Conservation (phyloP, 345 rosid genomes). For the Bruguiera sexangula region DNA sequence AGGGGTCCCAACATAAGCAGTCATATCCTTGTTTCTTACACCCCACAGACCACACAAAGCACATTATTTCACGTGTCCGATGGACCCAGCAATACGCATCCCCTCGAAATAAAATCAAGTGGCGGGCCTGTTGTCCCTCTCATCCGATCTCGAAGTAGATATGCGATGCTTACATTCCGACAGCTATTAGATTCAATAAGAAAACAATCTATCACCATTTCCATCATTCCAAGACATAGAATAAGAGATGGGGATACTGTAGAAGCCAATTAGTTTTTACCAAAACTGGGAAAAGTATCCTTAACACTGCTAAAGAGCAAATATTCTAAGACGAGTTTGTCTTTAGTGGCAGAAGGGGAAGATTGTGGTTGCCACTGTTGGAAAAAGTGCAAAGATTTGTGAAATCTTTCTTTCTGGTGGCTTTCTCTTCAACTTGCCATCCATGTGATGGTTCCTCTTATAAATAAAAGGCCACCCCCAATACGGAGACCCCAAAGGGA, state of each 20-base stretch:
- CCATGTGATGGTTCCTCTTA: constrained; percentile 51
- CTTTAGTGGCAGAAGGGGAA: constrained; percentile 45
- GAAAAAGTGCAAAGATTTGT: constrained; percentile 72
- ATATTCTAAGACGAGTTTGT: constrained; percentile 39
- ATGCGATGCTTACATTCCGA: constrained; percentile 40
- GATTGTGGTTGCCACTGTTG: constrained; percentile 74
- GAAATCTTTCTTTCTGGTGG: constrained; percentile 66
- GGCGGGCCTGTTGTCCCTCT: constrained; percentile 39
- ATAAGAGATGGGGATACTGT: constrained; percentile 31
- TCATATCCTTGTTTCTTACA: constrained; percentile 26
- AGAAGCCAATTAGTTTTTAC: constrained; percentile 16
- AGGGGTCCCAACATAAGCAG: constrained; percentile 47
- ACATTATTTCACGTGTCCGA: constrained; percentile 33
- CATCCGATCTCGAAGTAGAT: constrained; percentile 49
- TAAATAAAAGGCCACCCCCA: constrained; percentile 27
- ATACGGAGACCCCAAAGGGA: constrained; percentile 38
- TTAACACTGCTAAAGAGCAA: constrained; percentile 34
- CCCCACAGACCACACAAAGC: constrained; percentile 24
- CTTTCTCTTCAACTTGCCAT: constrained; percentile 63
- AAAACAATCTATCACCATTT: constrained; percentile 29
- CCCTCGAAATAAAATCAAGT: constrained; percentile 31
- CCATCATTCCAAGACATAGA: constrained; percentile 24
- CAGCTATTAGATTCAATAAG: constrained; percentile 29
- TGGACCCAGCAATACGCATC: constrained; percentile 42
- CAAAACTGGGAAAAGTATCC: constrained; percentile 33